Evolutionary conservation across 176 grass and related monocot species (phyloP), one percentile per base, ranked within the genome.

Genomic region (Avena insularis): DNA sequence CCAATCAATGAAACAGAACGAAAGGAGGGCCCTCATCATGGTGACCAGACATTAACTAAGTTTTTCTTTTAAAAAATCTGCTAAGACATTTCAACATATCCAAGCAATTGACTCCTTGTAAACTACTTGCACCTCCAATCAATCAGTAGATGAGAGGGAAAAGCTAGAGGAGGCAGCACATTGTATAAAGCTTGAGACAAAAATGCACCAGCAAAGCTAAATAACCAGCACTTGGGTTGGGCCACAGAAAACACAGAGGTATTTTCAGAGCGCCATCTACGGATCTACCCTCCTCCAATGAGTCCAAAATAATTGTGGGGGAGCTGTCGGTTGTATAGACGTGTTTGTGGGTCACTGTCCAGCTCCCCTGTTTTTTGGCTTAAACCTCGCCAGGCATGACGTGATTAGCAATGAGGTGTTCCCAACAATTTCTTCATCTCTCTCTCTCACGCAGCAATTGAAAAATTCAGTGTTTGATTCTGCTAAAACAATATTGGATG

Each of bases 301-400:
- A 53, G 80, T 79, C 66, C 75, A 84, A 48, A 48, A 10, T 9
- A 84, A 84, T 43, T 43, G 40, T 43, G 40, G 40, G 40, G 40
- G 40, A 43, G 61, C 75, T 80, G 66, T 38, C 47, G 6, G 47
- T 38, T 54, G 47, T 75, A 25, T 75, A 48, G 11, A 83, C 49
- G 17, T 57, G 75, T 87, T 31, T 16, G 38, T 63, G 55, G 47
- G 80, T 21, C 89, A 79, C 3, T 21, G 25, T 79, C 79, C 80
- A 87, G 89, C 80, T 90, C 89, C 25, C 29, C 20, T 7, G 43
- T 54, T 29, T 21, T 57, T 71, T 83, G 80, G 35, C 80, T 58
- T 12, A 72, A 66, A 51, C 75, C 54, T 78, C 65, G 2, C 17
- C 47, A 58, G 71, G 35, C 55, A 83, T 25, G 25, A 12, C 74